Conservation (phyloP, 345 rosid species). For the Anacardium occidentale region DNA sequence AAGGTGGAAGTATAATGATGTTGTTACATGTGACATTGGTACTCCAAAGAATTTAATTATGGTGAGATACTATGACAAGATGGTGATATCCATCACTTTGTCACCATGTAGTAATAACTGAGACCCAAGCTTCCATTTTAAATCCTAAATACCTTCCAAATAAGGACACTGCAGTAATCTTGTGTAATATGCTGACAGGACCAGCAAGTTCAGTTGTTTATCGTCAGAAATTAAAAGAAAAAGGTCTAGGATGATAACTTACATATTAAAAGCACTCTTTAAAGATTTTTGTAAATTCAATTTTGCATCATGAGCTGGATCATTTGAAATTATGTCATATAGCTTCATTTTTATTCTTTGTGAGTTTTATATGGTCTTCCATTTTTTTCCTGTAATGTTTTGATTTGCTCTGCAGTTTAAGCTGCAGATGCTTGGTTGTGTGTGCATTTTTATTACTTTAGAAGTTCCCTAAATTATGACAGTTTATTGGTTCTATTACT, state of each 20-base stretch:
- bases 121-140: background rate
- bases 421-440: background rate
- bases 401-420: background rate
- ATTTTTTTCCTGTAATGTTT: background rate
- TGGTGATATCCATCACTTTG: background rate
- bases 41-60: background rate
- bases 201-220: background rate
- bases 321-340: conserved; percentile 3
- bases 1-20: background rate
- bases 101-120: background rate
- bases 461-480: conserved; percentile 6
- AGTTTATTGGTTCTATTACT: conserved; percentile 11
- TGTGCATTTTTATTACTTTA: background rate
- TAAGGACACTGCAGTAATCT: background rate
- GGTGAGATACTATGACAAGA: background rate
- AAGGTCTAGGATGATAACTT: no score
- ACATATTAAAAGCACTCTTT: background rate
- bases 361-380: background rate
- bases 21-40: background rate
- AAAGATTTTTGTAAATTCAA: background rate
- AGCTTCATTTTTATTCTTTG: background rate
- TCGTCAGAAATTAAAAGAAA: no score
- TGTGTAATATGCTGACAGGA: background rate
- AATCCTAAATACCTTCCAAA: background rate
- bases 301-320: background rate